A percentile compares a stretch with the other conserved stretches of the same genome.
phyloP scores from a whole-genome alignment of 495 filamentous ascomycete genomes.

The Lentithecium fluviatile region DNA sequence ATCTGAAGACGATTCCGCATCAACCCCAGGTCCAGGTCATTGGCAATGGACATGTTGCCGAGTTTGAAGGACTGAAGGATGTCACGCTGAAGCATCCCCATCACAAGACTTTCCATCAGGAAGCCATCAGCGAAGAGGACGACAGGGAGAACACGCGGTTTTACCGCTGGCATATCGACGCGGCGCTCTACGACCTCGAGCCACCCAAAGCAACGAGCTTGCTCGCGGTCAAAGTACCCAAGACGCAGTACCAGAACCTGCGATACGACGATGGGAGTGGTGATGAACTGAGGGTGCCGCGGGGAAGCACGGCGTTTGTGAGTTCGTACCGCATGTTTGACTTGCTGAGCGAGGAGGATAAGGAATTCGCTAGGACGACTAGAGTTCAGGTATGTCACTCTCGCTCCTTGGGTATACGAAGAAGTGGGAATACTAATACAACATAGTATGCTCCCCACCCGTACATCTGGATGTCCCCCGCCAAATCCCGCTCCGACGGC shows the following conservation, averaged over 20 bases:
- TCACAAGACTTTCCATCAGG: constrained; percentile 70
- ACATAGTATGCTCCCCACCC: constrained; percentile 71
- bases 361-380: constrained; percentile 62
- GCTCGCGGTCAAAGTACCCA: constrained; percentile 64
- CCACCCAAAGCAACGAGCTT: constrained; percentile 69
- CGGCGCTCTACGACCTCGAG: constrained; percentile 68
- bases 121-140: constrained; percentile 59
- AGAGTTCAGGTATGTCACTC: constrained; percentile 45
- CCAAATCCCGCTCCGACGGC: constrained; percentile 62
- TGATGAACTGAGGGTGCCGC: constrained; percentile 65
- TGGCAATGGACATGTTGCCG: constrained; percentile 64
- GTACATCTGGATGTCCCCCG: constrained; percentile 72
- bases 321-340: constrained; percentile 66
- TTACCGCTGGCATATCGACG: constrained; percentile 79
- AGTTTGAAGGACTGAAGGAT: constrained; percentile 66
- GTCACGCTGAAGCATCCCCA: constrained; percentile 70
- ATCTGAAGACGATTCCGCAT: constrained; percentile 74
- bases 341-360: constrained; percentile 59
- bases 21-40: constrained; percentile 79
- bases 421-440: too few species aligned
- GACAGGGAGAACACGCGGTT: constrained; percentile 69
- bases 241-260: constrained; percentile 61
- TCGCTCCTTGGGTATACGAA: too few species aligned
- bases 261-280: constrained; percentile 69
- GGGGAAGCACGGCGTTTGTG: constrained; percentile 75